Conservation (phyloP, 805 yeast species). For the Saccharomycopsis olivae region DNA sequence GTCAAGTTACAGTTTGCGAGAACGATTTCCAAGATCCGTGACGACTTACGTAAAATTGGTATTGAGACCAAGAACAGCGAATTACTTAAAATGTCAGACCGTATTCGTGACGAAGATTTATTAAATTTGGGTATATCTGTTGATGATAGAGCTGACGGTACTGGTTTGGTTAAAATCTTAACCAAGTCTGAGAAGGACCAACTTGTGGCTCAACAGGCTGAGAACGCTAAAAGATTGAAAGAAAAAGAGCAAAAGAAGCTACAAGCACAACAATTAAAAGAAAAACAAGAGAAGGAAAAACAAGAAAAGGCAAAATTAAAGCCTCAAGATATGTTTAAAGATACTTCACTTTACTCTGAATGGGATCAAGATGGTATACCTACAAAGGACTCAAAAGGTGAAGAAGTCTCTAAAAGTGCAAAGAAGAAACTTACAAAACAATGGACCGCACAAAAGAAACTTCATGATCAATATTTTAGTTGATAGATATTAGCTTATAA, state of each 20-base stretch:
- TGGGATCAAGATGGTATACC: slow-evolving; percentile 90
- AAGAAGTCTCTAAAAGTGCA: slow-evolving; percentile 76
- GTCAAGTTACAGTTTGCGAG: slow-evolving; percentile 70
- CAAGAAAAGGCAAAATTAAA: slow-evolving; percentile 54
- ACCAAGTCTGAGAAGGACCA: slow-evolving; percentile 59
- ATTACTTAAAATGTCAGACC: slow-evolving; percentile 63
- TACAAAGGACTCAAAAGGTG: slow-evolving; percentile 62
- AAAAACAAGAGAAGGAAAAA: slow-evolving; percentile 53
- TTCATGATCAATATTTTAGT: slow-evolving; percentile 61
- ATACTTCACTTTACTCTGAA: slow-evolving; percentile 38
- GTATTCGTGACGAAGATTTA: slow-evolving; percentile 60
- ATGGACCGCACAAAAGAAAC: slow-evolving; percentile 71
- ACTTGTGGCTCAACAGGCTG: slow-evolving; percentile 33
- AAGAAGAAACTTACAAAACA: slow-evolving; percentile 73
- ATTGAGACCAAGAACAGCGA: slow-evolving; percentile 45
- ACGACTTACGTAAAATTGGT: slow-evolving; percentile 64
- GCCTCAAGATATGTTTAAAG: slow-evolving; percentile 68
- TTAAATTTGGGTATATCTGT: slow-evolving; percentile 69
- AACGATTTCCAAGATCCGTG: slow-evolving; percentile 71
- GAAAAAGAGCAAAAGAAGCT: slow-evolving; percentile 45
- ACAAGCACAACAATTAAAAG: slow-evolving; percentile 43
- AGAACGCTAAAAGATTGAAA: slow-evolving; percentile 42
- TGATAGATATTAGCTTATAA: too few relatives aligned
- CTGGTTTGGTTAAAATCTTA: slow-evolving; percentile 71
- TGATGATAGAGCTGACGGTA: slow-evolving; percentile 76